Evolutionary conservation across 306 rosid genomes (phyloP).

Genomic region (Fragaria nilgerrensis): DNA sequence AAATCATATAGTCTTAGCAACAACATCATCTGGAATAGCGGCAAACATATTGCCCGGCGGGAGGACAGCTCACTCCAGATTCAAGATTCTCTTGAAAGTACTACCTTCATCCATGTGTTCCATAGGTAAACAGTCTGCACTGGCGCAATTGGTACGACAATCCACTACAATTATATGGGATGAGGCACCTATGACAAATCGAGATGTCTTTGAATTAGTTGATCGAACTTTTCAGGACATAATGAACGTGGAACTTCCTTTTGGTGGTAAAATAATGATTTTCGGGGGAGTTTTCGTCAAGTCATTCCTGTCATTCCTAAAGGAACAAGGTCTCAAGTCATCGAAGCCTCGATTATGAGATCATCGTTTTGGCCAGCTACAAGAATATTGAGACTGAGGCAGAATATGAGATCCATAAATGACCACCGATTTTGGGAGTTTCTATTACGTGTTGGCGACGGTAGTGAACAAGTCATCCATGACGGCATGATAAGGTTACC

Average conservation of each 20-base stretch:
- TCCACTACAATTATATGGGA: background rate
- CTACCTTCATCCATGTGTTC: background rate
- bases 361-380: too few species aligned
- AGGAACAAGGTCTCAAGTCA: too few species aligned
- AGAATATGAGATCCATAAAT: too few species aligned
- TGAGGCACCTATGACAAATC: background rate
- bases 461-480: background rate
- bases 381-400: too few species aligned
- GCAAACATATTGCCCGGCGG: background rate
- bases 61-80: constrained; percentile 1
- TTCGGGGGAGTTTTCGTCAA: too few species aligned
- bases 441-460: background rate
- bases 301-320: too few species aligned
- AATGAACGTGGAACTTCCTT: background rate
- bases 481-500: background rate
- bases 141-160: background rate
- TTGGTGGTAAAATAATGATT: background rate
- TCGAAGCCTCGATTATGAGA: too few species aligned
- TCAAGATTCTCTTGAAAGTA: background rate
- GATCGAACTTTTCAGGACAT: background rate
- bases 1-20: background rate
- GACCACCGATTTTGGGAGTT: background rate
- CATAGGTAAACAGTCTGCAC: background rate
- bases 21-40: background rate
- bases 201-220: too few species aligned